Conservation (phyloP, 139 green algal genomes). For the Tetradesmus lagerheimii region DNA sequence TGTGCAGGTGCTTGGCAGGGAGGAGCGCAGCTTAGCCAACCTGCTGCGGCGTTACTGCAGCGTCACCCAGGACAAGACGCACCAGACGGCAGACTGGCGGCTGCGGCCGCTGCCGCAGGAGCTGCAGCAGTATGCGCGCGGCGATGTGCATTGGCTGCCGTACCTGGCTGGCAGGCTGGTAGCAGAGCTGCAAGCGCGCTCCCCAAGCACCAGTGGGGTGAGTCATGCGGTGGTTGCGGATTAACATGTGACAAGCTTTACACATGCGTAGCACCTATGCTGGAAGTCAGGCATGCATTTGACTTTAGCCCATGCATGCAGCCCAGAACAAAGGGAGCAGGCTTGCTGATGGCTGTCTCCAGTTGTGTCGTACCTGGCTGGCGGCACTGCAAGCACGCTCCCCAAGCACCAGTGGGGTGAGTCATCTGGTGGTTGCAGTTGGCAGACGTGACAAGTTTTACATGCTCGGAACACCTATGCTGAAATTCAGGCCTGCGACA, state of each 20-base stretch:
- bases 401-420: conserved; percentile 13
- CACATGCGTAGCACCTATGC: too few species aligned
- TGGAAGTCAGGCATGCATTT: too few species aligned
- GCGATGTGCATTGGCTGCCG: conserved; percentile 83
- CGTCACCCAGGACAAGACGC: conserved; percentile 68
- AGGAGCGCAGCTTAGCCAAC: conserved; percentile 62
- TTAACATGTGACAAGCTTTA: too few species aligned
- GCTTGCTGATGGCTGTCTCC: too few species aligned
- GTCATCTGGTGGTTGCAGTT: too few species aligned
- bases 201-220: conserved; percentile 15
- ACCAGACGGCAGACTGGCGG: conserved; percentile 83
- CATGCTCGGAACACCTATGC: too few species aligned
- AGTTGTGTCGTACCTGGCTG: conserved; percentile 79
- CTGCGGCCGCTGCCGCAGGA: conserved; percentile 70
- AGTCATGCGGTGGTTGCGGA: too few species aligned
- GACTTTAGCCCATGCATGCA: too few species aligned
- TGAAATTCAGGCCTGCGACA: too few species aligned
- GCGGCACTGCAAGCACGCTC: not conserved
- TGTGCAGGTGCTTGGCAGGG: conserved; percentile 65
- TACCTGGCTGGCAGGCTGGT: conserved; percentile 70
- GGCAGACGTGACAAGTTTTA: too few species aligned
- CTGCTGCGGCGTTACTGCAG: conserved; percentile 70
- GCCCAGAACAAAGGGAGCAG: too few species aligned
- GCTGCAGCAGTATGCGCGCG: conserved; percentile 76
- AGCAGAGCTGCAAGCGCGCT: not conserved